phyloP scores from a whole-genome alignment of 306 rosid genomes.

The Glycine soja region DNA sequence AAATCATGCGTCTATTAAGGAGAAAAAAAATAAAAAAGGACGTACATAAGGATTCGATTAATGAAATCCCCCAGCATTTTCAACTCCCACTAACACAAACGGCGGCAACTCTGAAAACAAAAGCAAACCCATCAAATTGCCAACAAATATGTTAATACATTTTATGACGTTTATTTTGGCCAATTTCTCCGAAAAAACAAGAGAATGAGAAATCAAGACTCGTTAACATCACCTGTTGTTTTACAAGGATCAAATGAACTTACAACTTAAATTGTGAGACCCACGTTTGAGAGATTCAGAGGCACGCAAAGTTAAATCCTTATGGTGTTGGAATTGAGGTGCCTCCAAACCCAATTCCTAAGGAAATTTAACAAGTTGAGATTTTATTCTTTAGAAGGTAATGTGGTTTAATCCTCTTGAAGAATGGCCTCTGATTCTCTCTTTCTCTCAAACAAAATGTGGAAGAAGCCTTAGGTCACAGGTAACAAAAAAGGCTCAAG shows the following conservation, averaged over 20 bases:
- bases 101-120: conserved; percentile 48
- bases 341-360: no score
- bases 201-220: not conserved
- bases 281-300: no score
- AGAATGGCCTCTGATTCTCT: conserved; percentile 56
- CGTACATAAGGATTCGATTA: conserved; percentile 79
- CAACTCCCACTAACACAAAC: conserved; percentile 39
- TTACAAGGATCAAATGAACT: not conserved
- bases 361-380: not conserved
- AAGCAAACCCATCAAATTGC: no score
- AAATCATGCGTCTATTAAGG: not conserved
- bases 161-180: not conserved
- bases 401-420: conserved; percentile 47
- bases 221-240: no score
- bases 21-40: conserved; percentile 10
- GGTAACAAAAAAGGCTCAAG: conserved; percentile 39
- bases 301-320: no score
- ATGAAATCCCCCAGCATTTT: conserved; percentile 87
- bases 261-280: not conserved
- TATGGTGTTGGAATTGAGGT: no score
- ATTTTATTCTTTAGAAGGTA: conserved; percentile 49
- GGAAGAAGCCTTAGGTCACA: conserved; percentile 52
- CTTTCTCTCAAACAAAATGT: conserved; percentile 46
- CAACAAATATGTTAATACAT: not conserved
- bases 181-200: not conserved